Percentiles rank a stretch among this genome's conserved stretches.
phyloP scores from a whole-genome alignment of 441 rosid species.

The Syzygium syzygioides region DNA sequence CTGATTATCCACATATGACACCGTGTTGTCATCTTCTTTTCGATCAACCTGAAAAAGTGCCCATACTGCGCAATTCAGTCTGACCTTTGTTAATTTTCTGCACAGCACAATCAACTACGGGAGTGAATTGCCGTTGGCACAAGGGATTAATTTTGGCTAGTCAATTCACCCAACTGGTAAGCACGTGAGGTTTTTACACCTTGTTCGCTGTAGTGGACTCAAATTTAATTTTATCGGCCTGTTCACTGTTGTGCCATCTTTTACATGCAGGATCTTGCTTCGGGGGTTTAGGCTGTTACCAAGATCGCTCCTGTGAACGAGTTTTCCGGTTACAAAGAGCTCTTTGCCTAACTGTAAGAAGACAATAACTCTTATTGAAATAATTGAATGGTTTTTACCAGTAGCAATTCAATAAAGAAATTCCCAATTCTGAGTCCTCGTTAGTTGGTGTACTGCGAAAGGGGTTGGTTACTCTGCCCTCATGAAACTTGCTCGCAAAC shows the following conservation, averaged over 20 bases:
- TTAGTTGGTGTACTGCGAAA: not conserved
- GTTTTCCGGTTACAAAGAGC: not conserved
- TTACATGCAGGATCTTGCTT: not conserved
- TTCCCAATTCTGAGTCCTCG: not conserved
- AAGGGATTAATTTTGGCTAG: conserved; percentile 94
- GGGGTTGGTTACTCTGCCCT: not conserved
- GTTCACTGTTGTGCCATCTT: not conserved
- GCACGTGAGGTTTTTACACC: not conserved
- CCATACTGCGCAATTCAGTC: not conserved
- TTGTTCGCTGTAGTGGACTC: not conserved
- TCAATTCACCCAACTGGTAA: not conserved
- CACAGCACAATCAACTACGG: conserved; percentile 91
- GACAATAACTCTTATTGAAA: not conserved
- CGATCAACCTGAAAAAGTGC: not conserved
- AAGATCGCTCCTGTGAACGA: not conserved
- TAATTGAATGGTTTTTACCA: not conserved
- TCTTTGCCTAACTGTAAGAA: not conserved
- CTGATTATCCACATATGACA: not conserved
- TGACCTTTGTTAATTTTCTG: not conserved
- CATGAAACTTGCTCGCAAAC: not conserved
- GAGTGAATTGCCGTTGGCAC: conserved; percentile 89
- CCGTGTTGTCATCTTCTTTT: not conserved
- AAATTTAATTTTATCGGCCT: not conserved
- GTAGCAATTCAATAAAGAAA: not conserved
- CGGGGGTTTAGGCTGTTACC: not conserved